Conservation (phyloP, 83 land plant genomes). For the Picea abies region DNA sequence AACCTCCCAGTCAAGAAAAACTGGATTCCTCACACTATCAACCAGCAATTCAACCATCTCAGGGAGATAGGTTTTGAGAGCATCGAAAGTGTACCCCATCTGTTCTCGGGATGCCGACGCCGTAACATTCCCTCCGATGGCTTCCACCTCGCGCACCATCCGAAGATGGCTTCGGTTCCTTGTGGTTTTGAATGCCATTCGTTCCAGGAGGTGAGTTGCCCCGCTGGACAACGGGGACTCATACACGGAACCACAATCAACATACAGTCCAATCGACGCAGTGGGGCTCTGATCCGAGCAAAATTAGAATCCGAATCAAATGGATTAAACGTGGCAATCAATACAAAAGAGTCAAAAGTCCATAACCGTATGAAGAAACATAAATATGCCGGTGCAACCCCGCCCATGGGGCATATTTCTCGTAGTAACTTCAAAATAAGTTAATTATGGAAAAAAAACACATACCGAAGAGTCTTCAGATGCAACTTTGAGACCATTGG, state of each 20-base stretch:
- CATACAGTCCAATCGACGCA: constrained; percentile 81
- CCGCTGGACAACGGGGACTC: constrained; percentile 72
- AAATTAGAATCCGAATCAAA: no score
- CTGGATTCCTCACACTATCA: constrained; percentile 87
- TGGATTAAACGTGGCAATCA: not conserved
- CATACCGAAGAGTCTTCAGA: constrained; percentile 80
- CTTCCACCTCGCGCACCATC: constrained; percentile 89
- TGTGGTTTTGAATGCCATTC: constrained; percentile 94
- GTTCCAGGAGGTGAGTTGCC: constrained; percentile 76
- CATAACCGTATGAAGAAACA: no score
- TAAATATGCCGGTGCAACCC: not conserved
- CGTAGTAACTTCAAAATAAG: no score
- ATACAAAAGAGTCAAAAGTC: not conserved
- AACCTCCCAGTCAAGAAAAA: constrained; percentile 94
- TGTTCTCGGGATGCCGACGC: constrained; percentile 93
- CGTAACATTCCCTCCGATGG: constrained; percentile 86
- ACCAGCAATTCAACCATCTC: constrained; percentile 91
- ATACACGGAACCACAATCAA: constrained; percentile 84
- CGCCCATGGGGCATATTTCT: no score
- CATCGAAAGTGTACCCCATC: constrained; percentile 90
- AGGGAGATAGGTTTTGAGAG: constrained; percentile 82
- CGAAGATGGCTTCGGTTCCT: constrained; percentile 79
- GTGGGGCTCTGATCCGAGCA: constrained; percentile 53
- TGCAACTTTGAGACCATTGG: constrained; percentile 87
- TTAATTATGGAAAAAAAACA: not conserved